Conservation (phyloP, 169 alveolate genomes). For the Condylostoma magnum region DNA sequence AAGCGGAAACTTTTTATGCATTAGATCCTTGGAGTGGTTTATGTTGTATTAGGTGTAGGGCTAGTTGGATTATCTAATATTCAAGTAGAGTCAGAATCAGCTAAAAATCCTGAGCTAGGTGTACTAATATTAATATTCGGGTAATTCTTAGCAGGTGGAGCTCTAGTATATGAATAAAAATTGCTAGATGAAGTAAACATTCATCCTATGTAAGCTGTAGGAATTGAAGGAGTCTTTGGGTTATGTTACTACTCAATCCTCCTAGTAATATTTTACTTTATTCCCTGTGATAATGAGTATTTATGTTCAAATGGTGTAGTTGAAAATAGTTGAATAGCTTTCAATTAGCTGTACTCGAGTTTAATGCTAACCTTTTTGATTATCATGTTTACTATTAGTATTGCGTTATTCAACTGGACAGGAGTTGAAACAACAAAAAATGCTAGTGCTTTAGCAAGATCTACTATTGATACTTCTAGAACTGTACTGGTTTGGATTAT, state of each 20-base stretch:
- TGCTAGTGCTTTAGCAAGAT: slow-evolving; percentile 53
- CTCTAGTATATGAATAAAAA: slow-evolving; percentile 49
- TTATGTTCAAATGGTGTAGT: slow-evolving; percentile 33
- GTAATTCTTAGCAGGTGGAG: slow-evolving; percentile 51
- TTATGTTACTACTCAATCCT: slow-evolving; percentile 20
- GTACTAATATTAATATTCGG: slow-evolving; percentile 39
- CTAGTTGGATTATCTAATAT: slow-evolving; percentile 53
- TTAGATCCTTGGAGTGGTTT: slow-evolving; percentile 49
- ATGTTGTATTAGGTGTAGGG: slow-evolving; percentile 48
- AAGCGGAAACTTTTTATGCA: slow-evolving; percentile 50
- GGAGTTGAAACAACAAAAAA: slow-evolving; percentile 54
- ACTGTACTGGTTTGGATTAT: slow-evolving; percentile 56
- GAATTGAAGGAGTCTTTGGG: slow-evolving; percentile 53
- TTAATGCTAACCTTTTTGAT: neutral
- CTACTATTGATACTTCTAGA: slow-evolving; percentile 48
- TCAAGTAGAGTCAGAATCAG: slow-evolving; percentile 23
- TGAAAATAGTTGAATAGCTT: slow-evolving; percentile 30
- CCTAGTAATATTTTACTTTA: slow-evolving; percentile 33
- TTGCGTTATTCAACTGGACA: slow-evolving; percentile 37
- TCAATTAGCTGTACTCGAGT: slow-evolving; percentile 13
- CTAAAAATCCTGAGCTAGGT: slow-evolving; percentile 42
- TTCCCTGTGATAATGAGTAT: slow-evolving; percentile 32
- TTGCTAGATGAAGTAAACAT: slow-evolving; percentile 19
- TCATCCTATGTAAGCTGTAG: slow-evolving; percentile 49
- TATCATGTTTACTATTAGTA: neutral